Base-by-base conservation (phyloP, 768 basidiomycete species). In the Mycena sanguinolenta region DNA sequence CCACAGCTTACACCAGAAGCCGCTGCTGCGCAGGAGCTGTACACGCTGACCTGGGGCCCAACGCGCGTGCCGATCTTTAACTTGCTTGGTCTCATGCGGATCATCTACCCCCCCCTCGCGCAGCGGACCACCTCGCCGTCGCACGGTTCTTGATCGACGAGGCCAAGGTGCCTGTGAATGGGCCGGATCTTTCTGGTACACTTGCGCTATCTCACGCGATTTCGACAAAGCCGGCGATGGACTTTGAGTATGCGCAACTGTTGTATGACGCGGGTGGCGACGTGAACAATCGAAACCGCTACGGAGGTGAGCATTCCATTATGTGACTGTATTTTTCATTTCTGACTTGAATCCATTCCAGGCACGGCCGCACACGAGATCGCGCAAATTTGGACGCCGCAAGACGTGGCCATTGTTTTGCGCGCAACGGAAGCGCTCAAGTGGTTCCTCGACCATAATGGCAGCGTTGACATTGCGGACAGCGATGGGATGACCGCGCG, bases 361-460 rank as follows among this genome's bases (percentile, higher is more conserved):
- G 66, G 36, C 6, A 83, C 78, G 1, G 79, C 82, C 10, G 83
- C 79, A 25, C 81, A 84, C 70, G 84, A 85, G 67, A 82, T 83
- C 16, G 54, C 74, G 2, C 76, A 77, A 71, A 75, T 84, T 1
- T 83, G 75, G 65, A 73, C 76, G 16, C 59, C 64, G 0, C 42
- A 55, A 4, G 75, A 81, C 53, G 28, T 39, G 9, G 53, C 70
- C 17, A 59, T 72, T 14, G 73, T 82, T 19, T 69, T 66, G 28
- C 75, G 73, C 25, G 79, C 83, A 5, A 66, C 50, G 2, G 63
- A 70, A 30, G 79, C 81, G 13, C 70, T 85, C 34, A 64, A 78
- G 63, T 86, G 82, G 83, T 85, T 82, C 73, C 67, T 86, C 57
- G 72, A 63, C 0, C 84, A 85, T 74, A 83, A 83, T n/a, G 84